Base-by-base conservation (phyloP, 2,329 filamentous ascomycete species). In the Aspergillus niger region DNA sequence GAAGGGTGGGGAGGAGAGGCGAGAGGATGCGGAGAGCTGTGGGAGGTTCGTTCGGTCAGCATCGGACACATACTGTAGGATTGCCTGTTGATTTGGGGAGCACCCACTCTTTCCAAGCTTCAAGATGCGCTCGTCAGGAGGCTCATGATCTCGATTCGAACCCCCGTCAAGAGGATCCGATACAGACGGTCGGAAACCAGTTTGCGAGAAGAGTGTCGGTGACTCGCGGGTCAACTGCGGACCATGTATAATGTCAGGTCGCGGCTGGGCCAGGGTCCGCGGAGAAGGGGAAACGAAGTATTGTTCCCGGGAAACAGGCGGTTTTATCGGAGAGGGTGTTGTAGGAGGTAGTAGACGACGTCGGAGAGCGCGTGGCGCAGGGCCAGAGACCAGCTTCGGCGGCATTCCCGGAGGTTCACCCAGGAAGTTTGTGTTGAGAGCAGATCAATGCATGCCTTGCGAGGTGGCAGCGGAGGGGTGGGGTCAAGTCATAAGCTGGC, bases 101-200 rank as follows among this genome's bases (percentile, higher is more conserved):
- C 49, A 70, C 79, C 52, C 77, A 86, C 85, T 88, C 69, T 84
- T 85, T 38, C 86, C 86, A 8, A 89, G 77, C 73, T 87, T 87
- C 58, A 88, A 63, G 7, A 84, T 84, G 63, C 86, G 81, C 73
- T 87, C 83, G 67, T 87, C 82, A 26, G 83, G 81, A 8, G 82
- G 82, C 65, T 82, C 79, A 62, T 79, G 76, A 65, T 82, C 80
- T 32, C 69, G 60, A 15, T 65, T 59, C 7, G 67, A 61, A 10
- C 57, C 60, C n/a, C 59, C 63, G 10, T 63, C 64, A 17, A 69
- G 58, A 5, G 68, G 68, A 22, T 73, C 67, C 10, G 58, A 48
- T 10, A 73, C 41, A 1, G 65, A 65, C 53, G 61, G 60, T 51
- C 63, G 63, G 17, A 63, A 58, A 44, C 67, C 41, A 47, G 68